Base-by-base conservation (phyloP, 2,329 filamentous ascomycete genomes). In the Achaetomium macrosporum region DNA sequence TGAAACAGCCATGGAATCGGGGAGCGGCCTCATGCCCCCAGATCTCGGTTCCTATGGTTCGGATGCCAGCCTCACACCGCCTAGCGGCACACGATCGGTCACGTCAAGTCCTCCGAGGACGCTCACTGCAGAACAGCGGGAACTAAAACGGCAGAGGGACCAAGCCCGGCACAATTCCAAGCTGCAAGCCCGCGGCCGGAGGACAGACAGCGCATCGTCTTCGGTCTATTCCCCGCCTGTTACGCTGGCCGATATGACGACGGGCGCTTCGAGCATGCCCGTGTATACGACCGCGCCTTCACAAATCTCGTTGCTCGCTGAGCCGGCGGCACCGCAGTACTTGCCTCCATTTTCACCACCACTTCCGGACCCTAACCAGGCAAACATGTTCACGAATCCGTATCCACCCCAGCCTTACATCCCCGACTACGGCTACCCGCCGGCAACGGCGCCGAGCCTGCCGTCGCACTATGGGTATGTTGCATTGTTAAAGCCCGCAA, bases 61-160 rank as follows among this genome's bases (percentile, higher is more conserved):
- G 20, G 78, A 79, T 52, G 68, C 71, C 54, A 79, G 75, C 66
- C 66, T 79, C 44, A 77, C 76, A 19, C 75, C 78, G 35, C 74
- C 75, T 20, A 72, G 68, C 52, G 69, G 68, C 36, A 73, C 77
- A 25, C 71, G 76, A 66, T 82, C 79, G 19, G 68, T 76, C 44
- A 81, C 80, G 37, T 76, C 76, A 19, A 85, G 81, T 67, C 81
- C 81, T 25, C 78, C 80, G 6, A 74, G 76, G 57, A 68, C 69
- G 36, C 72, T 83, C 63, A 81, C 79, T 6, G 70, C 78, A 7
- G 80, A 84, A 63, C 80, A 84, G 65, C 76, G 81, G 57, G 81
- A 83, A 62, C 65, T 84, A 40, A 84, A 81, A 69, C 74, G 80
- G 54, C 81, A 84, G 61, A 74, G 76, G 56, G 81, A 84, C 59